Evolutionary conservation across 1,139 yeast genomes (phyloP).

Genomic region (Geotrichum australiense): DNA sequence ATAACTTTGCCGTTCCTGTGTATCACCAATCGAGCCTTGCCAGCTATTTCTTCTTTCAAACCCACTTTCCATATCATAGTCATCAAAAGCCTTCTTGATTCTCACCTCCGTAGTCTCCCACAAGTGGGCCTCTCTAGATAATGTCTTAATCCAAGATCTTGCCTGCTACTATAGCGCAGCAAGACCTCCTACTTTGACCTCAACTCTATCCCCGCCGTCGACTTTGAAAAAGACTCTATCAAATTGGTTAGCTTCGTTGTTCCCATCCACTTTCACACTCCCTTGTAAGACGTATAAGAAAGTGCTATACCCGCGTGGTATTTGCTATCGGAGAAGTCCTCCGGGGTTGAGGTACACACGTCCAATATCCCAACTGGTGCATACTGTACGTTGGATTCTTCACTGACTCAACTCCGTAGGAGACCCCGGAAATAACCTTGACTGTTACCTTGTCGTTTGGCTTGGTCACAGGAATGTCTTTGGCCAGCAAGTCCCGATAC

Average conservation of each 20-base stretch:
- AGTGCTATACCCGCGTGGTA: constrained; percentile 54
- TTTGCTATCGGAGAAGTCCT: constrained; percentile 60
- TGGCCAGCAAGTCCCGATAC: constrained; percentile 63
- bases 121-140: constrained; percentile 89
- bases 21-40: constrained; percentile 56
- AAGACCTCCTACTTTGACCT: constrained; percentile 28
- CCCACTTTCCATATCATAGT: constrained; percentile 62
- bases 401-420: constrained; percentile 70
- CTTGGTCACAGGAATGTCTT: constrained; percentile 58
- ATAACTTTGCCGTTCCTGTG: too few species aligned
- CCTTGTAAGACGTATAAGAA: constrained; percentile 67
- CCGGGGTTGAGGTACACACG: constrained; percentile 51
- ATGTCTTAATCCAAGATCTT: constrained; percentile 66
- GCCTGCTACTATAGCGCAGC: constrained; percentile 72
- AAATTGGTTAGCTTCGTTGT: constrained; percentile 40
- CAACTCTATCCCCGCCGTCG: constrained; percentile 26
- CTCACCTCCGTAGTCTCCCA: constrained; percentile 57
- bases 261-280: constrained; percentile 44
- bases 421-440: constrained; percentile 69
- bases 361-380: constrained; percentile 50
- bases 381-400: constrained; percentile 71
- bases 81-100: constrained; percentile 61
- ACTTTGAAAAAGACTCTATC: constrained; percentile 39
- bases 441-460: constrained; percentile 64
- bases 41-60: constrained; percentile 66